Percentiles rank a stretch among this genome's conserved stretches.
These are phyloP conservation scores for Serendipita indica DNA, from an alignment of 768 basidiomycete genomes.

Conservation along the genomic window DNA sequence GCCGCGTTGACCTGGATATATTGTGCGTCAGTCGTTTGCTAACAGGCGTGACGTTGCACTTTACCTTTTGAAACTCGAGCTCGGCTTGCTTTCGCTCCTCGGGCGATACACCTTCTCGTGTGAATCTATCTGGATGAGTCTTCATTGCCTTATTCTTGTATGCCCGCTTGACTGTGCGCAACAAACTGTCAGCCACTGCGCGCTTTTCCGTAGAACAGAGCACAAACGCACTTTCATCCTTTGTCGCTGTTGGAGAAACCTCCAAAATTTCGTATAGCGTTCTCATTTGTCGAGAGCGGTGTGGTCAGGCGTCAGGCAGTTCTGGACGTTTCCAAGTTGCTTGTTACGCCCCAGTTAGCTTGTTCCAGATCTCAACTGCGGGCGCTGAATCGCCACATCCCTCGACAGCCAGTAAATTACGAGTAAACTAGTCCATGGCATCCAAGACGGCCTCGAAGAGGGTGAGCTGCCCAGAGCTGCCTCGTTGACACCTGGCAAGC, in stretches of 20 bases:
- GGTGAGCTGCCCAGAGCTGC: slow-evolving; percentile 1
- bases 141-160: slow-evolving; percentile 1
- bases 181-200: not conserved
- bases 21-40: not conserved
- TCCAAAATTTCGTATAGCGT: slow-evolving; percentile 2
- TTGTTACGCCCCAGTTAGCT: too few relatives aligned
- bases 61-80: slow-evolving; percentile 3
- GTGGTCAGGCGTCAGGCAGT: too few relatives aligned
- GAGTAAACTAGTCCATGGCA: not conserved
- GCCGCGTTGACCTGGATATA: slow-evolving; percentile 2
- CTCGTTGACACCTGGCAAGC: not conserved
- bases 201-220: not conserved
- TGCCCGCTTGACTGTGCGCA: slow-evolving; percentile 1
- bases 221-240: not conserved
- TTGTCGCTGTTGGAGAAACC: not conserved
- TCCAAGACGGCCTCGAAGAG: slow-evolving; percentile 5
- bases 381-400: too few relatives aligned
- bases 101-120: not conserved
- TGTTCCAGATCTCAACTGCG: too few relatives aligned
- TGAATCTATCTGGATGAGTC: slow-evolving; percentile 2
- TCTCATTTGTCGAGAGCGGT: not conserved
- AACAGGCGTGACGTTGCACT: not conserved
- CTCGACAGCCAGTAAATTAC: too few relatives aligned
- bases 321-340: too few relatives aligned
- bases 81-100: not conserved